Conservation (phyloP, 441 rosid species). For the Erodium moschatum region DNA sequence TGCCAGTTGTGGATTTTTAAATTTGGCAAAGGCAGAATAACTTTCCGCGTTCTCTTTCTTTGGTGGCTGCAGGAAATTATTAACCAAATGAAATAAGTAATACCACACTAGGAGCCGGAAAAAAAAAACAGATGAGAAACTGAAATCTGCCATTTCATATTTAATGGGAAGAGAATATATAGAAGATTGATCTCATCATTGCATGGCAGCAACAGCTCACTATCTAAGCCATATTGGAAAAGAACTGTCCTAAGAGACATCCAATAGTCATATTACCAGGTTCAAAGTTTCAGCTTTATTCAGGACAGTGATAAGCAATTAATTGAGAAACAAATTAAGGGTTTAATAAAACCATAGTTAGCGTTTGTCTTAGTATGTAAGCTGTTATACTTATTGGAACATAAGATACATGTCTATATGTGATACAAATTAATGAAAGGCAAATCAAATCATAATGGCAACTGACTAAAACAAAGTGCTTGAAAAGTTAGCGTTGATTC, state of each 20-base stretch:
- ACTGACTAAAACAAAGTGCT: not conserved
- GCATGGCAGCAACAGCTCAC: too few species aligned
- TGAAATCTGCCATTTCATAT: not conserved
- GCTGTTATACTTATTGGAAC: too few species aligned
- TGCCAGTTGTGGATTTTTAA: constrained; percentile 50
- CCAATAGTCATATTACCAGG: not conserved
- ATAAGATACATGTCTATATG: too few species aligned
- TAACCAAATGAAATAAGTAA: constrained; percentile 2
- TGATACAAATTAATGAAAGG: too few species aligned
- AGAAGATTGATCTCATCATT: not conserved
- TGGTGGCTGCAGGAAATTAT: constrained; percentile 39
- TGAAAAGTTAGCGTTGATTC: not conserved
- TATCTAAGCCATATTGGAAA: not conserved
- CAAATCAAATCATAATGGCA: not conserved
- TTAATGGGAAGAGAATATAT: not conserved
- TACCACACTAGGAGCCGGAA: not conserved
- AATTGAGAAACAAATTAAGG: too few species aligned
- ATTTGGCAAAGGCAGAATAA: constrained; percentile 42
- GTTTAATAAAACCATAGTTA: too few species aligned
- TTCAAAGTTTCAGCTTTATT: too few species aligned
- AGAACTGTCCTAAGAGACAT: not conserved
- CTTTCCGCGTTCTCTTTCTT: constrained; percentile 36
- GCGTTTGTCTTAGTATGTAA: too few species aligned
- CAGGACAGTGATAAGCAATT: too few species aligned
- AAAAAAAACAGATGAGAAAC: not conserved